Base-by-base conservation (phyloP, 169 alveolate species). In the Cyclospora cayetanensis region DNA sequence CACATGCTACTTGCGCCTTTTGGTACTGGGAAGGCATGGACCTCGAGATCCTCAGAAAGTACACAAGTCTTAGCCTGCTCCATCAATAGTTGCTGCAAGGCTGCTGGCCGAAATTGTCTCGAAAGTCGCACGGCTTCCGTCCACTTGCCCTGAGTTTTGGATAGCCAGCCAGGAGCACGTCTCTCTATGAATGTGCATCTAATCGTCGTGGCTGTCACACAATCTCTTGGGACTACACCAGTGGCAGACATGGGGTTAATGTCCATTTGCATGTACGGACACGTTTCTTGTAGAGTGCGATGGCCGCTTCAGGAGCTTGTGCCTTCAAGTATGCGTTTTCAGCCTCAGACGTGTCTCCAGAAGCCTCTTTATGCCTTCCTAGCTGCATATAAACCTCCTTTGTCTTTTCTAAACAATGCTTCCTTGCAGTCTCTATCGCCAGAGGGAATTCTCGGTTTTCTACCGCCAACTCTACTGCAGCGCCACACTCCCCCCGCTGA, bases 91-190 rank as follows among this genome's bases (percentile, higher is more conserved):
- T 35, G 55, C 29, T 72, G 84, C 84, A 39, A 27, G 20, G 35
- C 84, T 4, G 31, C 27, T 15, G 84, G 84, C 11, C 22, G 55
- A 34, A 35, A 34, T 4, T 25, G 60, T n/a, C 31, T 37, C 37
- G 84, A 53, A 12, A 72, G 20, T 2, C 84, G 60, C 29, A 72
- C 41, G 5, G 84, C 84, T 1, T 72, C 84, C 15, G 18, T 34
- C 84, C 84, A 72, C n/a, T 72, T 72, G 11, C 84, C 84, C 84
- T 72, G 55, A n/a, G 29, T 50, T n/a, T 50, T n/a, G 27, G 22
- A 18, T n/a, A 50, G 22, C 27, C 63, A 2, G 63, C 12, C 0
- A 50, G 22, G 63, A n/a, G 22, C 63, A 50, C 2, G 63, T 0
- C 63, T 50, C 27, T 50, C 2, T 50, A 1, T 50, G 20, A 46